phyloP scores from a whole-genome alignment of 2,329 filamentous ascomycete genomes.

The Calonectria multiphialidica region DNA sequence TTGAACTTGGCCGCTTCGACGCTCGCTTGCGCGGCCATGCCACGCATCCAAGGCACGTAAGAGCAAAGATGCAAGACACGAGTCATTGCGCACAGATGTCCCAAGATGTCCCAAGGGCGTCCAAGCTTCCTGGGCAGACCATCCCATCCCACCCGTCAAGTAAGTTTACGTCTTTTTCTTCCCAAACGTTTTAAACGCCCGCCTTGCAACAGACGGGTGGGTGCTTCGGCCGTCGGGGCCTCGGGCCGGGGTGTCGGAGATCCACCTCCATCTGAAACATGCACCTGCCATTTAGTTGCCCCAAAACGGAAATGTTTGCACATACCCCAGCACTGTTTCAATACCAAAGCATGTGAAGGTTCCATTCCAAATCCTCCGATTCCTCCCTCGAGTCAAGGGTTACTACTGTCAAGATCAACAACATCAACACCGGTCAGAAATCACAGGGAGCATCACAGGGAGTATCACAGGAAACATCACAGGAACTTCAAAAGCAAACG shows the following conservation, averaged over 20 bases:
- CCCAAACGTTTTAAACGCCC: background rate
- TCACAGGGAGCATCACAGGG: too few relatives aligned
- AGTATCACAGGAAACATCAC: too few relatives aligned
- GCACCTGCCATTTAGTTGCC: constrained; percentile 1
- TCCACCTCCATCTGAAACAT: constrained; percentile 24
- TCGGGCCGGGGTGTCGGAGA: constrained; percentile 14
- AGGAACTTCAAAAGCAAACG: background rate
- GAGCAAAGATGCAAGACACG: background rate
- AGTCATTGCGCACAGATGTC: background rate
- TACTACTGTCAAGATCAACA: background rate
- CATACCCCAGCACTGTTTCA: constrained; percentile 1
- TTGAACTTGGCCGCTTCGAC: background rate
- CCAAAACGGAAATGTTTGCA: constrained; percentile 13
- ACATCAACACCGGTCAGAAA: too few relatives aligned
- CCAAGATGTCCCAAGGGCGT: background rate
- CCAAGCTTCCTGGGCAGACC: background rate
- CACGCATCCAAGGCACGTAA: background rate
- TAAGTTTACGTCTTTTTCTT: background rate
- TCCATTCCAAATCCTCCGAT: too few relatives aligned
- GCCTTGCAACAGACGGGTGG: background rate
- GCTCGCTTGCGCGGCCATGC: background rate
- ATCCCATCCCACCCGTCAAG: background rate
- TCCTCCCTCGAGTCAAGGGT: too few relatives aligned
- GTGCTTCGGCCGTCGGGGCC: background rate
- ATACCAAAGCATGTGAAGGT: background rate